Base-by-base conservation (phyloP, 129 eudicot genomes). In the Flaveria ramosissima region DNA sequence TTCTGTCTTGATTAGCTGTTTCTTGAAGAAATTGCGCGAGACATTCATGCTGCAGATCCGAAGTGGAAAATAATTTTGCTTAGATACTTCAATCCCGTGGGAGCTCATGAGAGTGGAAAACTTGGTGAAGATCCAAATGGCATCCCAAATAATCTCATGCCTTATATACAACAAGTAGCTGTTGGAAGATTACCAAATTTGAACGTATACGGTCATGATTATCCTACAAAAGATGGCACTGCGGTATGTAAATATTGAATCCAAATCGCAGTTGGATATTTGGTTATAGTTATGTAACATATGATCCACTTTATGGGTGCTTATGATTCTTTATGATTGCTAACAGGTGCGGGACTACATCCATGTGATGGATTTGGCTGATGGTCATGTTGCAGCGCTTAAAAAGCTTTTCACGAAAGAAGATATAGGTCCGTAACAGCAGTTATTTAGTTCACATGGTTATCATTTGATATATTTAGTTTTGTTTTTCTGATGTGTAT, bases 291-390 rank as follows among this genome's bases (percentile, higher is more conserved):
- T 59, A 59, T 59, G 65, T 59, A 59, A 59, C 12, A 16, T 53
- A 19, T 10, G 47, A 55, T 19, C 13, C 62, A 0, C 41, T 36
- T 36, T 4, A 36, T 36, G 41, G 41, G 7, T 36, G 7, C 41
- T 36, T 19, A 74, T 74, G 69, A 50, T 47, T 75, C 10, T 47
- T n/a, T 69, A 46, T 39, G 23, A 19, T 46, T 36, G 50, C 16
- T 48, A 9, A 51, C 79, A 93, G 98, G 84, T 93, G 19, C 78
- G 96, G 16, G 98, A 93, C 74, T 93, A 93, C 85, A 93, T 93
- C 81, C 98, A 93, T 77, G 98, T 93, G 63, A 93, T 93, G 97
- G 98, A 93, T 82, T 83, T 93, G 75, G 98, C 98, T n/a, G 98
- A 93, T 80, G 98, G 97, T 69, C 98, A 93, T 68, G 92, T 90